Evolutionary conservation across 768 basidiomycete genomes (phyloP), one percentile per base, ranked within the genome.

Genomic region (Agaricus sinodeliciosus): DNA sequence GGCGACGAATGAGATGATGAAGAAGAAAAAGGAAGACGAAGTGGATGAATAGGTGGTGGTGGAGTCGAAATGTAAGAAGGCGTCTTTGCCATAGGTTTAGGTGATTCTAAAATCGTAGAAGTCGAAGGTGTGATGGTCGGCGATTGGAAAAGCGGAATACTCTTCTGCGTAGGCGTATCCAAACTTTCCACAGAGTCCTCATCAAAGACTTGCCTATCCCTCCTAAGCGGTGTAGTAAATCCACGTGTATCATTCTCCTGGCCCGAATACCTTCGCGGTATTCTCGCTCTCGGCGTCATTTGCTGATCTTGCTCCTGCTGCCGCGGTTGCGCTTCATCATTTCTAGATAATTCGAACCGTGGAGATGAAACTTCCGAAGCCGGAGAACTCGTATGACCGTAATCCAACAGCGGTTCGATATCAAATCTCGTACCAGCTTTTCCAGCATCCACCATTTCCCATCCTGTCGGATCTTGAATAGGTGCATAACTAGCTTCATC

Each of bases 381-480:
- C 1, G 45, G 12, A 40, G 25, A 1, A n/a, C 28, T 34, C 5
- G 48, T n/a, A 28, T 36, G 15, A 25, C 15, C 22, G 15, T 34
- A 22, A 15, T 27, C 36, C 26, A 46, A 27, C 12, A 39, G 11
- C 25, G 42, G 37, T 9, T 52, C 49, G 18, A 55, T 46, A 9
- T 25, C 37, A 9, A 56, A 55, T 37, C 57, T 55, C 6, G 65
- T 62, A 5, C 64, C 63, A 27, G 67, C 57, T 6, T 35, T 42
- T 19, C 45, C 45, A 28, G 63, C 60, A 25, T 63, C 66, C 28
- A 70, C 57, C 8, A 65, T 63, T 31, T 65, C 70, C 69, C 60
- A 65, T 12, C 86, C 88, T 0, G 80, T 88, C 0, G 88, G 86
- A 58, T 90, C 85, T 2, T 77, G 75, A 5, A 88, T 66, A 0